These are phyloP conservation scores for Scutellaria baicalensis DNA, from an alignment of 257 asterid genomes.

Conservation along the genomic window DNA sequence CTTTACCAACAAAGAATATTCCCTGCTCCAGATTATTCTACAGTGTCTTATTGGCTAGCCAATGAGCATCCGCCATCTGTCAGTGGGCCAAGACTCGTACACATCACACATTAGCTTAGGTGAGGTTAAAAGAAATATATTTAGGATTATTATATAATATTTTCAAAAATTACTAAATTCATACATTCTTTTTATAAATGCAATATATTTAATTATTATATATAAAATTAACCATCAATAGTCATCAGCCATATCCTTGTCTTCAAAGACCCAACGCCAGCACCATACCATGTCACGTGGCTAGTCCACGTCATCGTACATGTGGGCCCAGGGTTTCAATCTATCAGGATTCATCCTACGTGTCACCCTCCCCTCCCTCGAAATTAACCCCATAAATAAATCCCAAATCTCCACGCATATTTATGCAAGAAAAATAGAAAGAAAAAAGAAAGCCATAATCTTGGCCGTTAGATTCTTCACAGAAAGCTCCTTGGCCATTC, in stretches of 20 bases:
- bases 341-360: constrained; percentile 27
- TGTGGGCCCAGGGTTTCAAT: constrained; percentile 4
- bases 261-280: constrained; percentile 4
- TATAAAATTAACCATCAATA: background rate
- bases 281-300: constrained; percentile 33
- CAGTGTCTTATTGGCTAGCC: background rate
- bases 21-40: constrained; percentile 9
- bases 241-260: background rate
- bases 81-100: background rate
- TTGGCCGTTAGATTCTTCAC: constrained; percentile 28
- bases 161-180: too few relatives aligned
- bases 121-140: too few relatives aligned
- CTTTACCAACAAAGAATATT: background rate
- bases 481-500: constrained; percentile 1
- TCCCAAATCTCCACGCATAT: background rate
- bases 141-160: too few relatives aligned
- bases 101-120: too few relatives aligned
- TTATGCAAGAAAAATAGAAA: background rate
- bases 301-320: background rate
- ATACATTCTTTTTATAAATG: too few relatives aligned
- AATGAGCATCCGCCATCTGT: constrained; percentile 9
- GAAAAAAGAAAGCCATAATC: constrained; percentile 12
- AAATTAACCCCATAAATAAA: background rate
- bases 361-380: constrained; percentile 21
- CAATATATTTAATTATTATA: too few relatives aligned